phyloP scores from a whole-genome alignment of 805 yeast genomes.

The Saccharomycopsis fermentans region DNA sequence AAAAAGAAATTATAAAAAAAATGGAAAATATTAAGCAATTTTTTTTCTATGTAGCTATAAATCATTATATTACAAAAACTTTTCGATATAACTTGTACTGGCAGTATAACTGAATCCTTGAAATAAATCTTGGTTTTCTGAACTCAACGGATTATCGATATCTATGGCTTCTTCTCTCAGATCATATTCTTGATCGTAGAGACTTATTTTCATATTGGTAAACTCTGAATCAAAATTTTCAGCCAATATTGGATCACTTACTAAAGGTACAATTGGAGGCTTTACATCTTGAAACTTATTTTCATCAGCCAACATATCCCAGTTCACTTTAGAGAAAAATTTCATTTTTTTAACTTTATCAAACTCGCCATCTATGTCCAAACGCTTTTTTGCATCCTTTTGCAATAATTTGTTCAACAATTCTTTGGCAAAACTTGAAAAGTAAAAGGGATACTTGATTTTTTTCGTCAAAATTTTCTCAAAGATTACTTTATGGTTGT shows the following conservation, averaged over 20 bases:
- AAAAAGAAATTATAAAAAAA: background rate
- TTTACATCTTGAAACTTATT: slow-evolving; percentile 32
- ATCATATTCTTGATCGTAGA: slow-evolving; percentile 17
- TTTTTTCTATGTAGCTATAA: background rate
- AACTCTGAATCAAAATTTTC: slow-evolving; percentile 79
- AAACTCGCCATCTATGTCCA: slow-evolving; percentile 47
- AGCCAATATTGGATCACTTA: slow-evolving; percentile 72
- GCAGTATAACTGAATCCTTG: slow-evolving; percentile 32
- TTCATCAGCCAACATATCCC: slow-evolving; percentile 48
- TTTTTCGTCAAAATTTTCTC: slow-evolving; percentile 66
- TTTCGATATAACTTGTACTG: slow-evolving; percentile 27
- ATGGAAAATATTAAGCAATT: background rate
- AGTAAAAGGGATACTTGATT: slow-evolving; percentile 59
- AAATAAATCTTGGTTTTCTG: slow-evolving; percentile 20
- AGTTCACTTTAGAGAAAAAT: slow-evolving; percentile 67
- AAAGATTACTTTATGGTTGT: slow-evolving; percentile 61
- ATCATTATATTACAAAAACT: slow-evolving; percentile 2
- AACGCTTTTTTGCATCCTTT: slow-evolving; percentile 59
- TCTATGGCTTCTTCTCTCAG: slow-evolving; percentile 1
- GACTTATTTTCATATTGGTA: slow-evolving; percentile 52
- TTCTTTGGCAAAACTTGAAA: slow-evolving; percentile 75
- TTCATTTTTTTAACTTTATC: slow-evolving; percentile 50
- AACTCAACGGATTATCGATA: slow-evolving; percentile 4
- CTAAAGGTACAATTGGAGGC: slow-evolving; percentile 78
- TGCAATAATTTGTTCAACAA: slow-evolving; percentile 53